phyloP scores from a whole-genome alignment of 352 stramenopile genomes.

The Blastocystis sp. region DNA sequence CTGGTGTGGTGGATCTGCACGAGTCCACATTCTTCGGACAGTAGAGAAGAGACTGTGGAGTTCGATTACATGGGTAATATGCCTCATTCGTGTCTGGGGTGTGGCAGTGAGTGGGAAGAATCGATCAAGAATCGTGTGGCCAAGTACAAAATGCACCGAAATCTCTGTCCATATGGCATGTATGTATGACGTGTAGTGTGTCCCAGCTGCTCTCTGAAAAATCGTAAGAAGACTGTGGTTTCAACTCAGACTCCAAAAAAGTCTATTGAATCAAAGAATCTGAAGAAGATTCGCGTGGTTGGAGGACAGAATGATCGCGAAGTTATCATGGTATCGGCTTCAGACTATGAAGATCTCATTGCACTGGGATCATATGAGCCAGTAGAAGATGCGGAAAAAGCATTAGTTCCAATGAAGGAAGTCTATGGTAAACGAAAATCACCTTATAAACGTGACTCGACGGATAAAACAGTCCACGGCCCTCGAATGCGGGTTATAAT shows the following conservation, averaged over 20 bases:
- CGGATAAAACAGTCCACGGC: neutral
- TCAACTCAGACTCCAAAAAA: neutral
- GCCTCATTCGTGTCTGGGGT: neutral
- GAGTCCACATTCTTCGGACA: neutral
- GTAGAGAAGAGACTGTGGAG: neutral
- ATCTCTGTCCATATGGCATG: neutral
- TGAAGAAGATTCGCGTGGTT: neutral
- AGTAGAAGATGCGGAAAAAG: neutral
- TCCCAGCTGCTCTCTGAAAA: neutral
- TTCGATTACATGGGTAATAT: too few species aligned
- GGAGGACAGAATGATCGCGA: neutral
- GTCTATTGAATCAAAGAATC: neutral
- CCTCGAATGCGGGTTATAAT: neutral
- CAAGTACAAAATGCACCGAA: slow-evolving; percentile 10
- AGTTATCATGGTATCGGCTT: slow-evolving; percentile 43
- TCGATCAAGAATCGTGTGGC: neutral
- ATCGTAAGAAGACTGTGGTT: neutral
- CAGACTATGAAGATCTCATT: slow-evolving; percentile 37
- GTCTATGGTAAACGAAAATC: slow-evolving; percentile 46
- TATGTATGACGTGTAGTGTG: neutral
- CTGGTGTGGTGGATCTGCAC: slow-evolving; percentile 59
- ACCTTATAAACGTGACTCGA: neutral
- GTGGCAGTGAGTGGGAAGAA: slow-evolving; percentile 37
- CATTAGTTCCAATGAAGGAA: neutral
- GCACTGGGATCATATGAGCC: slow-evolving; percentile 15